These are phyloP conservation scores for Mucor irregularis DNA, from an alignment of 371 early-diverging fungal genomes.

Conservation along the genomic window DNA sequence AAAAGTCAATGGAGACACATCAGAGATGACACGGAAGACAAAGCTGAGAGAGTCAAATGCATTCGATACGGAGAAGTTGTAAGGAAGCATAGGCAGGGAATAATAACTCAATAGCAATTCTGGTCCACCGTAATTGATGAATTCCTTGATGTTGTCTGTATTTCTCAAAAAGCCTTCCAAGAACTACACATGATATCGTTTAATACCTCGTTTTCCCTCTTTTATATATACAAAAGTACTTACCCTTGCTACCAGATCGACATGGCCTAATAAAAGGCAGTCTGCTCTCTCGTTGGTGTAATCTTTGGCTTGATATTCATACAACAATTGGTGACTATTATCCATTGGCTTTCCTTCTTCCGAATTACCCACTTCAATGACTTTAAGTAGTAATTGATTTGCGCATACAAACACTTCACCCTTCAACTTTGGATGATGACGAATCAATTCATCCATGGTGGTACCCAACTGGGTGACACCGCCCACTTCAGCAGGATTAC, in stretches of 20 bases:
- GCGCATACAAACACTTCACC: constrained; percentile 67
- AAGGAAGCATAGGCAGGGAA: constrained; percentile 69
- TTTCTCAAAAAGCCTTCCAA: constrained; percentile 87
- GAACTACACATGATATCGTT: constrained; percentile 53
- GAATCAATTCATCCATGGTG: constrained; percentile 90
- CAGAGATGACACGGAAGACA: constrained; percentile 69
- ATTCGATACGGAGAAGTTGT: constrained; percentile 68
- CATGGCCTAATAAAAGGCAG: constrained; percentile 22
- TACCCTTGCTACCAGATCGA: constrained; percentile 26
- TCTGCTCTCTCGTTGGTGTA: constrained; percentile 31
- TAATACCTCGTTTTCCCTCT: too few species aligned
- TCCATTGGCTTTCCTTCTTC: constrained; percentile 47
- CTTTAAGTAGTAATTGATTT: constrained; percentile 58
- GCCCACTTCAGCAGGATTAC: constrained; percentile 80
- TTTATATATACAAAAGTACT: background rate
- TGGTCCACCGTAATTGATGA: constrained; percentile 68
- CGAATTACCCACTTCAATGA: constrained; percentile 48
- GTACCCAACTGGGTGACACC: constrained; percentile 77
- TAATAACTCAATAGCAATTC: constrained; percentile 68
- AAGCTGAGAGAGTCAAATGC: constrained; percentile 73
- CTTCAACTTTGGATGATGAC: constrained; percentile 90
- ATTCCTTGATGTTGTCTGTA: constrained; percentile 66
- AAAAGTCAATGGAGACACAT: constrained; percentile 53
- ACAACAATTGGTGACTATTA: constrained; percentile 34
- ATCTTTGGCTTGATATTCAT: constrained; percentile 34